Evolutionary conservation across 441 rosid genomes (phyloP), one percentile per base, ranked within the genome.

Genomic region (Geranium incanum): DNA sequence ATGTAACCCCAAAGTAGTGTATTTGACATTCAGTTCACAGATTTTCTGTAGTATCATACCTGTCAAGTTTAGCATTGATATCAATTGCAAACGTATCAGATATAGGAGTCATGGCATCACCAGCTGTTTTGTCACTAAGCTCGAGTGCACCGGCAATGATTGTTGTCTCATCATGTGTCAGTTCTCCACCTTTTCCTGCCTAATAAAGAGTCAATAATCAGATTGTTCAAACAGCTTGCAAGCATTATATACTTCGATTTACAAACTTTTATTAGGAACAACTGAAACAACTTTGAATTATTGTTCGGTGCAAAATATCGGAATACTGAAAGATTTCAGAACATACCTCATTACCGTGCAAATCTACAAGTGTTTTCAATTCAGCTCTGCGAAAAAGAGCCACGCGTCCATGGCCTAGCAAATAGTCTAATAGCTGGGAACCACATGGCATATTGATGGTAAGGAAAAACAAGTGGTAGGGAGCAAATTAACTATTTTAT

Each of bases 151-250:
- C 98, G 15, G 89, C 90, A 70, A 93, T 89, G 75, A 93, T 93
- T 12, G 93, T 93, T 5, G 97, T 93, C 78, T 91, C 98, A 48
- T 91, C 95, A 74, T 79, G 96, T 0, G 97, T 91, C 81, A 93
- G 71, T 74, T 93, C 98, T 68, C 98, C 98, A 41, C 97, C 96
- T 77, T 93, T 93, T 50, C 97, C 98, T 45, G 98, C 98, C 98
- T 89, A 82, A 65, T 3, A 57, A 59, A 52, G 33, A 37, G 21
- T 18, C 67, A 60, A 62, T 57, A n/a, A 63, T 18, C 68, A 50
- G 43, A 36, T 36, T 68, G 21, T 63, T 23, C 52, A 36, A 37
- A 43, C 19, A 69, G 33, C 41, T 59, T 19, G 65, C 5, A 19
- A 7, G 65, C 33, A 21, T 60, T 60, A 11, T 19, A 33, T 60